Evolutionary conservation across 1,284 basidiomycete species (phyloP).

Genomic region (Coriolopsis trogii): DNA sequence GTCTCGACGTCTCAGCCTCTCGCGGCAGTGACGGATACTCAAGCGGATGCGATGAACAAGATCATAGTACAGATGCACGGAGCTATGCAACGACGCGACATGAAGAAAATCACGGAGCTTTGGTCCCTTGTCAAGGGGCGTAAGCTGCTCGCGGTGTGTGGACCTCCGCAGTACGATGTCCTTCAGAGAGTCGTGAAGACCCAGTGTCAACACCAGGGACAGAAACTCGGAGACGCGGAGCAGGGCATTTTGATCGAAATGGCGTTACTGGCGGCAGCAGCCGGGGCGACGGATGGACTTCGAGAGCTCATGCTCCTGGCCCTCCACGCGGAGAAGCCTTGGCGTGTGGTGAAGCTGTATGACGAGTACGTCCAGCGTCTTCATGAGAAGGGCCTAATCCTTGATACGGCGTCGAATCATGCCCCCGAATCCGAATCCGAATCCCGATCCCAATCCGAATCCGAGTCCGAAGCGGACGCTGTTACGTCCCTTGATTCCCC

Average conservation of each 20-base stretch:
- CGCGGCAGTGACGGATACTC: slow-evolving; percentile 11
- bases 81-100: slow-evolving; percentile 21
- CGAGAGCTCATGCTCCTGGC: slow-evolving; percentile 51
- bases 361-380: slow-evolving; percentile 36
- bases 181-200: slow-evolving; percentile 41
- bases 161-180: slow-evolving; percentile 41
- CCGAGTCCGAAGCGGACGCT: slow-evolving; percentile 11
- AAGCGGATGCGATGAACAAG: slow-evolving; percentile 23
- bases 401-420: slow-evolving; percentile 1
- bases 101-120: slow-evolving; percentile 31
- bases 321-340: slow-evolving; percentile 44
- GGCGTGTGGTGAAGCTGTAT: slow-evolving; percentile 51
- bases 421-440: too few relatives aligned
- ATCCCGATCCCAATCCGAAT: too few relatives aligned
- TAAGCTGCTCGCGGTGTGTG: slow-evolving; percentile 46
- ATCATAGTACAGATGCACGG: slow-evolving; percentile 15
- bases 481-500: neutral
- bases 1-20: slow-evolving; percentile 9
- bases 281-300: slow-evolving; percentile 48
- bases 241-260: slow-evolving; percentile 45
- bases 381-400: slow-evolving; percentile 8
- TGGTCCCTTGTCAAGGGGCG: slow-evolving; percentile 51
- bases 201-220: slow-evolving; percentile 28
- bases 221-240: slow-evolving; percentile 27
- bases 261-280: slow-evolving; percentile 47